Conservation (phyloP, 2,329 filamentous ascomycete genomes). For the Pestalotiopsis sp. region DNA sequence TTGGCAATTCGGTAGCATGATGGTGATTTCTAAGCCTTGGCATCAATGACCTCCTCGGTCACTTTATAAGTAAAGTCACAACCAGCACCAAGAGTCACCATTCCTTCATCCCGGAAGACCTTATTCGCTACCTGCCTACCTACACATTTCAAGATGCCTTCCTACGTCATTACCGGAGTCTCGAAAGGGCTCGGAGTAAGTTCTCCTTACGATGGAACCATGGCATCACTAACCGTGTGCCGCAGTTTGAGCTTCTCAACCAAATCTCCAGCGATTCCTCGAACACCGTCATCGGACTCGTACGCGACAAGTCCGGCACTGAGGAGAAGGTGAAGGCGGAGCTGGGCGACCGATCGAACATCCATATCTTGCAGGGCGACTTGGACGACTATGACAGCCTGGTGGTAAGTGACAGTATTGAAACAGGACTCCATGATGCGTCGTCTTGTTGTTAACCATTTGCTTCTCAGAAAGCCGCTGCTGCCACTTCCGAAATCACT, state of each 20-base stretch:
- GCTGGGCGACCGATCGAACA: constrained; percentile 38
- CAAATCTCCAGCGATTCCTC: constrained; percentile 42
- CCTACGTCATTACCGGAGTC: constrained; percentile 22
- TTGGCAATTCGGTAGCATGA: too few species aligned
- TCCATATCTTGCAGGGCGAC: constrained; percentile 50
- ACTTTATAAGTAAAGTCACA: too few species aligned
- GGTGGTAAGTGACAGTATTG: constrained; percentile 18
- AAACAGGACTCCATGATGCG: too few species aligned
- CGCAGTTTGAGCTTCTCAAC: constrained; percentile 50
- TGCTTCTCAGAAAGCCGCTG: constrained; percentile 21
- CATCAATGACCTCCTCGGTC: too few species aligned
- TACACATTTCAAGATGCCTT: constrained; percentile 15
- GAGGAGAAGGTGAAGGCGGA: constrained; percentile 44
- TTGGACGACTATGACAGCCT: constrained; percentile 40
- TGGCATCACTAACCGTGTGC: too few species aligned
- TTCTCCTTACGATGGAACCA: too few species aligned
- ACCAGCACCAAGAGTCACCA: too few species aligned
- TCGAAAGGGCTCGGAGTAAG: constrained; percentile 24
- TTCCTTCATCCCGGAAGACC: too few species aligned
- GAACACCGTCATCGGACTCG: constrained; percentile 50
- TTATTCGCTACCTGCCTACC: too few species aligned
- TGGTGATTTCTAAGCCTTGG: too few species aligned
- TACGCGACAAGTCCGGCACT: constrained; percentile 45
- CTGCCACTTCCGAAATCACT: constrained; percentile 31
- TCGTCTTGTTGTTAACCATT: background rate